Evolutionary conservation across 2,329 filamentous ascomycete species (phyloP).

Genomic region (Kalmusia sp.): DNA sequence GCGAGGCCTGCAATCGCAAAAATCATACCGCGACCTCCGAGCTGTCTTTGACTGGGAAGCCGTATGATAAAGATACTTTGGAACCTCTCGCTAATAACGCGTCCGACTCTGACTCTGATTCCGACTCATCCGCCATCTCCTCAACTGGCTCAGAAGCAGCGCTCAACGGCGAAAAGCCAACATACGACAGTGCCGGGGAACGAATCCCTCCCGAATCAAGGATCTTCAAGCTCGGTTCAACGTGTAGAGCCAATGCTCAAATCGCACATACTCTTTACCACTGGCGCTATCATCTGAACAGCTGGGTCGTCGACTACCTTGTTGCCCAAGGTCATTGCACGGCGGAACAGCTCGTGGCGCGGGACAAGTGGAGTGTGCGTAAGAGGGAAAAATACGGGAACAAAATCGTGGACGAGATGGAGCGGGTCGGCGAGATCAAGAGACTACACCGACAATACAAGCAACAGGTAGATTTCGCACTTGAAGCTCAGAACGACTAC

Average conservation of each 20-base stretch:
- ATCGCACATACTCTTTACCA: slow-evolving; percentile 76
- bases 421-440: slow-evolving; percentile 63
- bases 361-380: slow-evolving; percentile 67
- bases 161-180: slow-evolving; percentile 31
- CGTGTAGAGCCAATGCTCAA: slow-evolving; percentile 69
- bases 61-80: slow-evolving; percentile 71
- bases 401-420: slow-evolving; percentile 70
- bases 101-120: slow-evolving; percentile 26
- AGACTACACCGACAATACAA: slow-evolving; percentile 72
- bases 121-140: slow-evolving; percentile 30
- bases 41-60: slow-evolving; percentile 68
- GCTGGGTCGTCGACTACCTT: slow-evolving; percentile 72
- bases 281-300: slow-evolving; percentile 77
- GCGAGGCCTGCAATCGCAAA: slow-evolving; percentile 74
- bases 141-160: slow-evolving; percentile 23
- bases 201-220: slow-evolving; percentile 35
- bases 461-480: slow-evolving; percentile 55
- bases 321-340: slow-evolving; percentile 64
- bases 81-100: slow-evolving; percentile 64
- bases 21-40: slow-evolving; percentile 72
- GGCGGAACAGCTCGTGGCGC: slow-evolving; percentile 64
- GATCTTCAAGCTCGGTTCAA: slow-evolving; percentile 38
- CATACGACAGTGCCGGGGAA: slow-evolving; percentile 34
- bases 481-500: slow-evolving; percentile 39
- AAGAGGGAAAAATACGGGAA: slow-evolving; percentile 68